A percentile compares a stretch with the other conserved stretches of the same genome.
These are phyloP conservation scores for Calonectria pseudoreteaudii DNA, from an alignment of 2,329 filamentous ascomycete genomes.

Conservation along the genomic window DNA sequence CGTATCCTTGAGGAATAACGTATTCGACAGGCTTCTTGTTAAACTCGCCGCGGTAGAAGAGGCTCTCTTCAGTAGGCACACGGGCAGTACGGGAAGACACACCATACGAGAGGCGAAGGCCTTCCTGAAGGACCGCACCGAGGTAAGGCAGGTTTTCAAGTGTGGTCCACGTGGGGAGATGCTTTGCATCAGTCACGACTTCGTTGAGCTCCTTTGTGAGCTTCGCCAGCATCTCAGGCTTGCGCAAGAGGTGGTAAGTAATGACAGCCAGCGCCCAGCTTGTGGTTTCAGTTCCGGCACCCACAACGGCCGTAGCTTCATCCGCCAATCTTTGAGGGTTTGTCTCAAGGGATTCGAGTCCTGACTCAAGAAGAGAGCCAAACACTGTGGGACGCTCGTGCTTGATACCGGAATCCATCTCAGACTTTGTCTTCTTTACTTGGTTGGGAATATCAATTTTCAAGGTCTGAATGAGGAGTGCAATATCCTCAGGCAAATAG, in stretches of 20 bases:
- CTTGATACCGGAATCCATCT: background rate
- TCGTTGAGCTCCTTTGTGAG: conserved; percentile 3
- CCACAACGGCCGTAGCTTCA: conserved; percentile 9
- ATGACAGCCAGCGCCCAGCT: conserved; percentile 6
- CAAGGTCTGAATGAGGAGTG: background rate
- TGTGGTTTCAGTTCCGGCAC: conserved; percentile 3
- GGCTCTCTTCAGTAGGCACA: background rate
- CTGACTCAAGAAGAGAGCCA: conserved; percentile 6
- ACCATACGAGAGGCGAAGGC: conserved; percentile 6
- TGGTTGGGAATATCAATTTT: conserved; percentile 13
- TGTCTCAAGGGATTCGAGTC: background rate
- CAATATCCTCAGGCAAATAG: conserved; percentile 5
- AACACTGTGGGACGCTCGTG: conserved; percentile 10
- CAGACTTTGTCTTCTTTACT: conserved; percentile 2
- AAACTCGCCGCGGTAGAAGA: background rate
- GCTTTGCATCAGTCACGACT: background rate
- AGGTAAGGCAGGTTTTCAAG: conserved; percentile 9
- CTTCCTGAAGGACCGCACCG: conserved; percentile 2
- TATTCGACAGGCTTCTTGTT: conserved; percentile 12
- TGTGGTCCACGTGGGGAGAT: background rate
- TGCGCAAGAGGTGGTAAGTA: background rate
- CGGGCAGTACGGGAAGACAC: conserved; percentile 9
- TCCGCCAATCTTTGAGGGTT: background rate
- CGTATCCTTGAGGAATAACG: background rate
- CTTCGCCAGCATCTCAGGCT: background rate